Base-by-base conservation (phyloP, 1,139 yeast species). In the Yamadazyma triangularis region DNA sequence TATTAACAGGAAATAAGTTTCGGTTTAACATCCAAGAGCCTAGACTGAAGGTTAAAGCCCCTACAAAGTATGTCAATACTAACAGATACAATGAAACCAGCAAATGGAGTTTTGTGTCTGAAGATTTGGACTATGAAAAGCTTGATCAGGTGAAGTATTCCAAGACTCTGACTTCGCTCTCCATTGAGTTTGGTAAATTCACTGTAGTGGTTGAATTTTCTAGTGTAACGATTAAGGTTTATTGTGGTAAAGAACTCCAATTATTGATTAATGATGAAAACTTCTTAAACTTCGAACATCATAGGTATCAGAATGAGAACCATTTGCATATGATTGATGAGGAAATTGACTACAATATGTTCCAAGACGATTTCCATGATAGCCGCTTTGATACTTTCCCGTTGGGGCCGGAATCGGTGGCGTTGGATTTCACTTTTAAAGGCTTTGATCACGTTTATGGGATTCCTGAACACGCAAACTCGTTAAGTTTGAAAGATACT, bases 401-500 rank as follows among this genome's bases (percentile, higher is more conserved):
- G 8, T 64, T 85, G 27, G 98, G 99, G 0, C 97, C 98, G 0
- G 97, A 91, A 55, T 76, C 96, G 0, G 68, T 91, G 23, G 96
- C 82, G 0, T 40, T 85, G 26, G 99, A 91, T 53, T 70, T 88
- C 35, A 58, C 76, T 0, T 81, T 91, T 45, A 52, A 58, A 4
- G 78, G 76, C 1, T 81, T 69, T 45, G 54, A 64, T 8, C 70
- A 82, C 45, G 82, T 87, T 1, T 91, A 77, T 51, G 99, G 99
- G 14, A 82, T 91, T 30, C 97, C 98, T 0, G 98, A 91, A 53
- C 98, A 91, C 51, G 89, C 97, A 0, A 95, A 86, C 45, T 64
- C 82, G 1, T 59, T 91, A 37, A 70, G 80, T 14, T 64, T 91
- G 42, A 72, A 77, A 35, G 91, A 84, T 43, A 87, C 96, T 0